phyloP scores from a whole-genome alignment of 1,284 basidiomycete genomes.

The Hypsizygus ulmarius region DNA sequence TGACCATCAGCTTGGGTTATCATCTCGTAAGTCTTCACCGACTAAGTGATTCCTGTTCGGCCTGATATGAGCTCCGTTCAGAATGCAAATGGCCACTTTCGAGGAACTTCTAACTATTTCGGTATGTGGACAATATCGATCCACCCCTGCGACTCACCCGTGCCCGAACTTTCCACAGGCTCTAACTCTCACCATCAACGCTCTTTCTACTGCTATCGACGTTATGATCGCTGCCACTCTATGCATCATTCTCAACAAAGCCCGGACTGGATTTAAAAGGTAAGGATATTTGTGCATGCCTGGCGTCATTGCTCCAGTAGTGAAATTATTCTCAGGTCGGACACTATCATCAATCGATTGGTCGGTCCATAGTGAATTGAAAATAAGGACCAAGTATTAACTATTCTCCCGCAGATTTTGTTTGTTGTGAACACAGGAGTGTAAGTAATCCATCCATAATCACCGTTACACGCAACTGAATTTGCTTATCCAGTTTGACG shows the following conservation, averaged over 20 bases:
- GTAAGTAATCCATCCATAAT: constrained; percentile 7
- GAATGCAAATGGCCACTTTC: constrained; percentile 17
- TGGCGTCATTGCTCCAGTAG: background rate
- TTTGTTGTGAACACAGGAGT: constrained; percentile 19
- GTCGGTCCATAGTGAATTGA: background rate
- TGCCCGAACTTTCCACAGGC: constrained; percentile 16
- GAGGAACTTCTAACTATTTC: constrained; percentile 14
- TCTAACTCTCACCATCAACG: constrained; percentile 39
- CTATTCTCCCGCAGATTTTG: constrained; percentile 9
- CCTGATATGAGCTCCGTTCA: background rate
- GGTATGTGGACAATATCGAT: constrained; percentile 9
- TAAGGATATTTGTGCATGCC: background rate
- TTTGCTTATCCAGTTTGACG: constrained; percentile 7
- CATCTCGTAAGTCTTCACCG: constrained; percentile 10
- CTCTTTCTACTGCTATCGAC: constrained; percentile 11
- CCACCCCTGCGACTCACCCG: background rate
- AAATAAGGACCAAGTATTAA: background rate
- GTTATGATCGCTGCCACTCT: constrained; percentile 16
- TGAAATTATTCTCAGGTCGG: constrained; percentile 9
- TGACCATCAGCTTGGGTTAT: constrained; percentile 14
- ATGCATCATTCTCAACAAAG: constrained; percentile 10
- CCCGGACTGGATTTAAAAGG: constrained; percentile 16
- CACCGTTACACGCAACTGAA: background rate
- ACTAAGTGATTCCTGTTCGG: background rate
- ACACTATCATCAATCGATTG: constrained; percentile 16